phyloP scores from a whole-genome alignment of 805 yeast species.

The Cyberlindnera amylophila region DNA sequence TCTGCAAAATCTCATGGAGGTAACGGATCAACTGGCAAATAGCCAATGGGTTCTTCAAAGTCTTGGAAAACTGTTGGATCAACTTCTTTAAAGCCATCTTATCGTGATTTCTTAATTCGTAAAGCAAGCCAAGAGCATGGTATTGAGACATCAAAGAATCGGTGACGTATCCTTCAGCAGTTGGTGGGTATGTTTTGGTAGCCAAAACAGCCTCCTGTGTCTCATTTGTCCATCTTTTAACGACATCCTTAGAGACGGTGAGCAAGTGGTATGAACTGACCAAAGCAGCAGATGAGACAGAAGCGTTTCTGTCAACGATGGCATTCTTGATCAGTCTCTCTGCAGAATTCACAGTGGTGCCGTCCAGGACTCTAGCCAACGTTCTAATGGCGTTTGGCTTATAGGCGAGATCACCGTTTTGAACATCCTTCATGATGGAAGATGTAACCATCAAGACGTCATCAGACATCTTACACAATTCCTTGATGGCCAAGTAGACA shows the following conservation, averaged over 20 bases:
- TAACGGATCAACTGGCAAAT: slow-evolving; percentile 81
- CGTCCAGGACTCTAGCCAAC: slow-evolving; percentile 83
- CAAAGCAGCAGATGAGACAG: slow-evolving; percentile 89
- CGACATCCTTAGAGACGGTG: slow-evolving; percentile 87
- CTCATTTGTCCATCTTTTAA: slow-evolving; percentile 91
- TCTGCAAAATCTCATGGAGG: slow-evolving; percentile 66
- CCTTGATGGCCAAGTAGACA: slow-evolving; percentile 92
- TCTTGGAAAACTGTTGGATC: slow-evolving; percentile 68
- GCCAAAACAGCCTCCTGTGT: slow-evolving; percentile 84
- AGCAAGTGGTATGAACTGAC: slow-evolving; percentile 86
- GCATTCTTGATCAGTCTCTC: slow-evolving; percentile 91
- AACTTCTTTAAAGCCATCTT: slow-evolving; percentile 90
- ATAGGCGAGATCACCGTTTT: slow-evolving; percentile 77
- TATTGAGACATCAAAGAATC: slow-evolving; percentile 86
- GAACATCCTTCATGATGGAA: slow-evolving; percentile 96
- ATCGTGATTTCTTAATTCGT: slow-evolving; percentile 85
- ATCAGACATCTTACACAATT: slow-evolving; percentile 75
- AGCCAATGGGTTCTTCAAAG: slow-evolving; percentile 77
- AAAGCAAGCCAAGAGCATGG: slow-evolving; percentile 90
- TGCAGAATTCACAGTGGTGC: slow-evolving; percentile 84
- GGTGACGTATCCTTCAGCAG: slow-evolving; percentile 47
- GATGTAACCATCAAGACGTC: slow-evolving; percentile 97
- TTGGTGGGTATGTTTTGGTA: slow-evolving; percentile 38
- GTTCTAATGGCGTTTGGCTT: slow-evolving; percentile 96
- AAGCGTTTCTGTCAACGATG: slow-evolving; percentile 85